Percentiles rank a stretch among this genome's conserved stretches.
phyloP scores from a whole-genome alignment of 1,139 yeast species.

The Diutina pseudorugosa region DNA sequence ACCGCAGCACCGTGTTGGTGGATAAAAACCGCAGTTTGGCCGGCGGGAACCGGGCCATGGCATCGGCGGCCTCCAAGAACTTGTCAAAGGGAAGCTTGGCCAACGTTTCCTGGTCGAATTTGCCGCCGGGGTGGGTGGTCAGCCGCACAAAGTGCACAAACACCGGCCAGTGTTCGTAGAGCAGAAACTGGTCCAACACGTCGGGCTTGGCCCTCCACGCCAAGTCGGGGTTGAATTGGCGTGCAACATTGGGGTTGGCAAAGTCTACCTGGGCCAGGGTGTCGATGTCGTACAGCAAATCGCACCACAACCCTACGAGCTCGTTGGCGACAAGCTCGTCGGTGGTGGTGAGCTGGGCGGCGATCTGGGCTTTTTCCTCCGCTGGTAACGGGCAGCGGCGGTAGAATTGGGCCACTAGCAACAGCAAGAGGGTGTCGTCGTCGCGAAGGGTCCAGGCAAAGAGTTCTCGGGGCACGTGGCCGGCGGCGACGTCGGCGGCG shows the following conservation, averaged over 20 bases:
- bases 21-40: neutral
- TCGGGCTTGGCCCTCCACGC: neutral
- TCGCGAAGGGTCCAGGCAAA: neutral
- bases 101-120: neutral
- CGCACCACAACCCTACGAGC: neutral
- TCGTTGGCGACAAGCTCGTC: neutral
- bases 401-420: neutral
- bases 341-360: neutral
- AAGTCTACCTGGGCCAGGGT: conserved; percentile 1
- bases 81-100: neutral
- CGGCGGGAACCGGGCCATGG: neutral
- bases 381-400: neutral
- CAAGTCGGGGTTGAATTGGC: conserved; percentile 1
- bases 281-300: neutral
- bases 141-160: neutral
- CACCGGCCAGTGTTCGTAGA: conserved; percentile 1
- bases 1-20: neutral
- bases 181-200: neutral
- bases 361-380: neutral
- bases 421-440: neutral
- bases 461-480: neutral
- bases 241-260: conserved; percentile 2
- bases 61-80: neutral
- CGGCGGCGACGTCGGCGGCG: neutral
- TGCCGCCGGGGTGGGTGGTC: neutral